phyloP scores from a whole-genome alignment of 2,329 filamentous ascomycete species.

The Geosmithia putterillii region DNA sequence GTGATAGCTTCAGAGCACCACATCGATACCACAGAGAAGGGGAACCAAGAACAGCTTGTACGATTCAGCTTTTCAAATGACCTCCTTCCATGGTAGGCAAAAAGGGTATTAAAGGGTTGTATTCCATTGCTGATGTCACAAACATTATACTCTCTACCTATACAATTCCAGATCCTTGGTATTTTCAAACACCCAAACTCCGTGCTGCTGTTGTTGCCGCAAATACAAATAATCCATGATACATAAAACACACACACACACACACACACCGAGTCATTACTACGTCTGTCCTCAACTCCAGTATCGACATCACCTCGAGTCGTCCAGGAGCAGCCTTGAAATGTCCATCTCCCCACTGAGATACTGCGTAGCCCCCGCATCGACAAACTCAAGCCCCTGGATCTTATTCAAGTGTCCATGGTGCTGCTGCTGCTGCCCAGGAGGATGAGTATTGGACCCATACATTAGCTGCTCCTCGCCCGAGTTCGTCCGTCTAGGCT shows the following conservation, averaged over 20 bases:
- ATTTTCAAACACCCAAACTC: not conserved
- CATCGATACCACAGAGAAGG: too few relatives aligned
- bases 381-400: conserved; percentile 28
- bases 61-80: too few relatives aligned
- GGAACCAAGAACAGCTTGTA: too few relatives aligned
- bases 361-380: conserved; percentile 24
- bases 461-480: too few relatives aligned
- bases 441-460: too few relatives aligned
- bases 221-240: too few relatives aligned
- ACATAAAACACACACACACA: too few relatives aligned
- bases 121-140: not conserved
- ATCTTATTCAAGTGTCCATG: not conserved
- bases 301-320: conserved; percentile 16
- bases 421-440: not conserved
- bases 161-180: not conserved
- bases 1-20: too few relatives aligned
- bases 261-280: not conserved
- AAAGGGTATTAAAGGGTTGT: too few relatives aligned
- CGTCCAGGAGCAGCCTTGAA: conserved; percentile 45
- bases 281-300: not conserved
- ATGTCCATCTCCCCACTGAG: conserved; percentile 49
- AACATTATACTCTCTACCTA: not conserved
- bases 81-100: too few relatives aligned
- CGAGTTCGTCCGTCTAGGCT: too few relatives aligned
- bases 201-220: not conserved